Evolutionary conservation across 2,329 filamentous ascomycete genomes (phyloP).

Genomic region (Ceratocystis diversiconidia): DNA sequence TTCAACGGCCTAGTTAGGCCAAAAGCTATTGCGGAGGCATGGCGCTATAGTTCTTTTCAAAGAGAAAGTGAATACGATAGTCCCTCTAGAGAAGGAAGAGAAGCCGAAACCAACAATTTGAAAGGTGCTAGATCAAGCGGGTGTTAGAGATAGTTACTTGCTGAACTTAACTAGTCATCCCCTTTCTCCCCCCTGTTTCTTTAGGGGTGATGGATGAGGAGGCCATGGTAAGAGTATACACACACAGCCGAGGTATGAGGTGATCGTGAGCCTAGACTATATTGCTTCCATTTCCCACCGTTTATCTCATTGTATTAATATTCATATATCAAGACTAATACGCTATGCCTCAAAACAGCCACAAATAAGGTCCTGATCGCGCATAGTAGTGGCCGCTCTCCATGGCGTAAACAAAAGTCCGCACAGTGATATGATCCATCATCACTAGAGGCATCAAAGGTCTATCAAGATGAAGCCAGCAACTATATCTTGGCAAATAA

Average conservation of each 20-base stretch:
- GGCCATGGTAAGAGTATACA: too few relatives aligned
- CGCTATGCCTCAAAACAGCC: background rate
- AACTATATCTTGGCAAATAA: background rate
- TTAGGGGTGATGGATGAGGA: conserved; percentile 28
- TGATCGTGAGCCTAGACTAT: background rate
- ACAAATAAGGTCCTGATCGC: background rate
- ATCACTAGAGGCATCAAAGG: background rate
- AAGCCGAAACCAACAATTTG: too few relatives aligned
- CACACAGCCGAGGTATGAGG: too few relatives aligned
- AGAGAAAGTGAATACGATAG: too few relatives aligned
- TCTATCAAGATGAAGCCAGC: background rate
- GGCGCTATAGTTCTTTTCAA: too few relatives aligned
- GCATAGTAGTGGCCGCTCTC: background rate
- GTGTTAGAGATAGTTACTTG: too few relatives aligned
- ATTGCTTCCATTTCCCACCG: background rate
- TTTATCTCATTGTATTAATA: background rate
- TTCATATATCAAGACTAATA: background rate
- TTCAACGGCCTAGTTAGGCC: too few relatives aligned
- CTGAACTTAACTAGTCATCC: too few relatives aligned
- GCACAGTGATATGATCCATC: background rate
- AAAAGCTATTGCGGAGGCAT: too few relatives aligned
- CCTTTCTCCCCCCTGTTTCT: conserved; percentile 27
- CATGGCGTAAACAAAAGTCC: background rate
- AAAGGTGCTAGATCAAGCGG: too few relatives aligned
- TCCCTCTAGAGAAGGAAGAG: too few relatives aligned